Conservation (phyloP, 768 basidiomycete genomes). For the Sporobolomyces pararoseus region DNA sequence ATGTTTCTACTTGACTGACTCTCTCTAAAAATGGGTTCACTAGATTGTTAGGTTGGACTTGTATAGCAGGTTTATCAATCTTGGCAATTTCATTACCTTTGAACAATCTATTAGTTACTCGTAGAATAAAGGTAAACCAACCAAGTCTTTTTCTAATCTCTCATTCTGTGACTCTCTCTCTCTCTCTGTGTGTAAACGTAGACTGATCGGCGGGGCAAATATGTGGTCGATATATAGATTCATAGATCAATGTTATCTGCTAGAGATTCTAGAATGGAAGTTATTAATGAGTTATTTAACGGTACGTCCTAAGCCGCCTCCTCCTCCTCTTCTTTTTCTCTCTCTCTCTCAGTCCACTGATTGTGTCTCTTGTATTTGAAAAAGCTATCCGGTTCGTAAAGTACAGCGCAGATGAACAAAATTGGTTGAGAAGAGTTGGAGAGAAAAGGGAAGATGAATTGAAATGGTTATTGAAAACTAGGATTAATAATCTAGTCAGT, state of each 20-base stretch:
- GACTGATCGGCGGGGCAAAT: conserved; percentile 33
- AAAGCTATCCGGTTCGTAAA: conserved; percentile 43
- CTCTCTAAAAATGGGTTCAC: too few relatives aligned
- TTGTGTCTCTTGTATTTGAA: too few relatives aligned
- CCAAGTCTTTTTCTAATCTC: not conserved
- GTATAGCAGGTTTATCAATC: conserved; percentile 35
- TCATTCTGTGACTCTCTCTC: not conserved
- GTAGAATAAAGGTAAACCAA: conserved; percentile 27
- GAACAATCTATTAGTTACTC: conserved; percentile 33
- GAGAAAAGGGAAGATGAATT: conserved; percentile 27
- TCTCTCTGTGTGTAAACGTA: not conserved
- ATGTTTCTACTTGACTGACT: too few relatives aligned
- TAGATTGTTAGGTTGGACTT: conserved; percentile 38
- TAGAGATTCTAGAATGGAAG: conserved; percentile 49
- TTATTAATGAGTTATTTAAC: conserved; percentile 50
- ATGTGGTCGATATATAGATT: too few relatives aligned
- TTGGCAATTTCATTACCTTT: conserved; percentile 37
- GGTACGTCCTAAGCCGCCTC: conserved; percentile 22
- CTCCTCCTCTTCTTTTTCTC: conserved; percentile 19
- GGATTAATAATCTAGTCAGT: conserved; percentile 30
- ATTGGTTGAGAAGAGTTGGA: conserved; percentile 25
- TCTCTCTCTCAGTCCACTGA: conserved; percentile 44
- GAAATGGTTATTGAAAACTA: conserved; percentile 7
- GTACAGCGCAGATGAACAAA: conserved; percentile 23
- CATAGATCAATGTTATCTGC: conserved; percentile 49